These are phyloP conservation scores for Prunella vulgaris DNA, from an alignment of 257 asterid genomes.

Conservation along the genomic window DNA sequence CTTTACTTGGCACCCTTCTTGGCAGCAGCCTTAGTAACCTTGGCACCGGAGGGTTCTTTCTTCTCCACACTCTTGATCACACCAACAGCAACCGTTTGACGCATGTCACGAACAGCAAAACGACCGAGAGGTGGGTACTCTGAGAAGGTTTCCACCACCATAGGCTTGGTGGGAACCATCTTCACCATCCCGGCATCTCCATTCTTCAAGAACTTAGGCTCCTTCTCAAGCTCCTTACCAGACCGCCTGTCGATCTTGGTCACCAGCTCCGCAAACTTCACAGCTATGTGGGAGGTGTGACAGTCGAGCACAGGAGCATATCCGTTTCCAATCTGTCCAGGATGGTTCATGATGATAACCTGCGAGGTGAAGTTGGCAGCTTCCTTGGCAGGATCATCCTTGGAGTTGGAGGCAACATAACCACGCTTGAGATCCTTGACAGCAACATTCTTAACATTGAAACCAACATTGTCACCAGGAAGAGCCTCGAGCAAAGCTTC, in stretches of 20 bases:
- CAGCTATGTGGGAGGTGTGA: slow-evolving; percentile 70
- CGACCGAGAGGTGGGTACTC: slow-evolving; percentile 53
- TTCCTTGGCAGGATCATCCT: slow-evolving; percentile 56
- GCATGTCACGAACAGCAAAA: slow-evolving; percentile 55
- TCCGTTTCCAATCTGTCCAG: slow-evolving; percentile 68
- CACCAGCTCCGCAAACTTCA: slow-evolving; percentile 49
- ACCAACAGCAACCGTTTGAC: slow-evolving; percentile 54
- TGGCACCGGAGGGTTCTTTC: slow-evolving; percentile 54
- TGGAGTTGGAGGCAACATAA: slow-evolving; percentile 56
- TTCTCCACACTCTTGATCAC: slow-evolving; percentile 45
- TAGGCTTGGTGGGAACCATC: slow-evolving; percentile 57
- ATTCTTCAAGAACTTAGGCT: slow-evolving; percentile 68
- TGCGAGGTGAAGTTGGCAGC: slow-evolving; percentile 58
- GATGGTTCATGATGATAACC: slow-evolving; percentile 74
- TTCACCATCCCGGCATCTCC: slow-evolving; percentile 54
- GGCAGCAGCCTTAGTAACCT: slow-evolving; percentile 55
- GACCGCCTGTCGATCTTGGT: slow-evolving; percentile 54
- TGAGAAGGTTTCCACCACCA: slow-evolving; percentile 47
- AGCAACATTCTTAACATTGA: slow-evolving; percentile 64
- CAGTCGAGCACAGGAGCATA: slow-evolving; percentile 67
- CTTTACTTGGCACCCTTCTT: slow-evolving; percentile 38
- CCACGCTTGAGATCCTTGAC: slow-evolving; percentile 66
- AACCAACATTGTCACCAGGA: slow-evolving; percentile 82
- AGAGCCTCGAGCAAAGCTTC: slow-evolving; percentile 68
- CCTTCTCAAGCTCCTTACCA: slow-evolving; percentile 64